Conservation (phyloP, 148 eudicot species). For the Rheum nobile region DNA sequence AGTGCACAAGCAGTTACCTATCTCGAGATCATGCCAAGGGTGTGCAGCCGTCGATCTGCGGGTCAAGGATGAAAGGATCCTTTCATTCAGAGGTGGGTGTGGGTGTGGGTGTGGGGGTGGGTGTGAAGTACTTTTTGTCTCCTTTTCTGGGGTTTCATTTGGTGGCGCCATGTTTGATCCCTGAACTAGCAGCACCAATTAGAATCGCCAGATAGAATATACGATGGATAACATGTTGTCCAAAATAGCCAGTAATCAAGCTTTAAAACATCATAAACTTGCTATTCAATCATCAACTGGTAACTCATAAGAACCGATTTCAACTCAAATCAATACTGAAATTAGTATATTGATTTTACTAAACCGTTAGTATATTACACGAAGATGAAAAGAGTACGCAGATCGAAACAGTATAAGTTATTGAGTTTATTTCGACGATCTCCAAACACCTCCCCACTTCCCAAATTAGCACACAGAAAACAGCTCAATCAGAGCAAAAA, state of each 20-base stretch:
- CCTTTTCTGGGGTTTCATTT: constrained; percentile 29
- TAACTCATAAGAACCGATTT: background rate
- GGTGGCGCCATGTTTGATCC: constrained; percentile 40
- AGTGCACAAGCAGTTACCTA: constrained; percentile 27
- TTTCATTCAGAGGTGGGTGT: constrained; percentile 47
- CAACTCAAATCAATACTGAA: no score
- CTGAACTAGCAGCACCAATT: background rate
- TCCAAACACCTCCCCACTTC: background rate
- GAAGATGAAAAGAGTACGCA: no score
- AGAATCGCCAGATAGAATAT: background rate
- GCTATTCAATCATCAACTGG: background rate
- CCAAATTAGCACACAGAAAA: background rate
- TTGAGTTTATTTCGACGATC: no score
- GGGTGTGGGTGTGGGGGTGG: constrained; percentile 34
- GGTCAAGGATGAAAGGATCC: constrained; percentile 58
- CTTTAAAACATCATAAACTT: background rate
- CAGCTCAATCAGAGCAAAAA: background rate
- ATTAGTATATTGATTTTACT: no score
- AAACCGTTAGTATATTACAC: no score
- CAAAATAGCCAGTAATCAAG: background rate
- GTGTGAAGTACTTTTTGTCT: constrained; percentile 4
- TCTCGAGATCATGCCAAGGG: constrained; percentile 92
- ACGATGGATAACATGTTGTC: background rate
- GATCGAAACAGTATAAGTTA: no score
- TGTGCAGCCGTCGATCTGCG: constrained; percentile 67